phyloP scores from a whole-genome alignment of 371 early-diverging fungal species.

The Globomyces sp. region DNA sequence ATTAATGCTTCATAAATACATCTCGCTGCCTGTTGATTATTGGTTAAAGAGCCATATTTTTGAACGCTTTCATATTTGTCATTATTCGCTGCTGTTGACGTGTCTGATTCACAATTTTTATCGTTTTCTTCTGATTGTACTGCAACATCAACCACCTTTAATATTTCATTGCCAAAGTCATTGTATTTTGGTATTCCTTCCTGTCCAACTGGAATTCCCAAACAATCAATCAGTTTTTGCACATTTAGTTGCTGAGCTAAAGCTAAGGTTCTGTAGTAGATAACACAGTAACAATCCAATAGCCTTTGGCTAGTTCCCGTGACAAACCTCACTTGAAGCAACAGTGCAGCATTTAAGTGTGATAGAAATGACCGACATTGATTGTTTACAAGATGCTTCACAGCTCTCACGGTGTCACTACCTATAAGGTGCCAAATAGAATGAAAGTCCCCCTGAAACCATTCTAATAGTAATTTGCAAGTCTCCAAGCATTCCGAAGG shows the following conservation, averaged over 20 bases:
- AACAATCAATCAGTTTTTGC: constrained; percentile 4
- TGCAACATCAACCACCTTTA: constrained; percentile 5
- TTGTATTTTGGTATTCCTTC: no score
- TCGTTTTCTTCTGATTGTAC: constrained; percentile 1
- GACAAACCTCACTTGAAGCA: constrained; percentile 33
- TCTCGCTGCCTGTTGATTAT: constrained; percentile 11
- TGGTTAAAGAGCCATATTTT: not conserved
- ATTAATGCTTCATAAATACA: constrained; percentile 9
- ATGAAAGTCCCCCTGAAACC: constrained; percentile 8
- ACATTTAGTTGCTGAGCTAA: constrained; percentile 9
- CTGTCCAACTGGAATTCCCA: no score
- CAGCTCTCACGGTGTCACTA: not conserved
- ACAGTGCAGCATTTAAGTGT: constrained; percentile 27
- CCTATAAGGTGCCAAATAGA: constrained; percentile 6
- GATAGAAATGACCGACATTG: constrained; percentile 28
- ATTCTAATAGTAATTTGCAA: constrained; percentile 16
- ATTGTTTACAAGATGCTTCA: constrained; percentile 13
- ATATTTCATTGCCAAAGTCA: not conserved
- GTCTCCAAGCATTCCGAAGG: constrained; percentile 8
- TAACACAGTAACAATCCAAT: constrained; percentile 35
- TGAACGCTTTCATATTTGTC: no score
- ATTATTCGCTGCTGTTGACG: not conserved
- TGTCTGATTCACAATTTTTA: not conserved
- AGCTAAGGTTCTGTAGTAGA: constrained; percentile 33
- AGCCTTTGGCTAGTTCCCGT: constrained; percentile 26